Evolutionary conservation across 108 stramenopile species (phyloP).

Genomic region (Nitzschia palea): DNA sequence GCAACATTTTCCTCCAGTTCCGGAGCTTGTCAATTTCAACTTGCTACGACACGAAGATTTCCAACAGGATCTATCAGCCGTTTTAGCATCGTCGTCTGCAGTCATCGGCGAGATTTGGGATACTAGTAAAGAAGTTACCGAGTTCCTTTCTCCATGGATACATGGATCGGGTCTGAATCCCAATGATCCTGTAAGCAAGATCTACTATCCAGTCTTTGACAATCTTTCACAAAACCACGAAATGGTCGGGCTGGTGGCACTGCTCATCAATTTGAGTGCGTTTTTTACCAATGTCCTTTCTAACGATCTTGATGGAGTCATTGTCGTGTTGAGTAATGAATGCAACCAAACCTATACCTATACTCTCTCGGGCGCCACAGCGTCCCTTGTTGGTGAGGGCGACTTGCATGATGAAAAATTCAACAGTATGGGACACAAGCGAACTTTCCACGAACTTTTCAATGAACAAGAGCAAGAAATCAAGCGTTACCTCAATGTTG

Average conservation of each 20-base stretch:
- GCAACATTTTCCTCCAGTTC: constrained; percentile 10
- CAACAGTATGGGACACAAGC: background rate
- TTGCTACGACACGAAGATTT: background rate
- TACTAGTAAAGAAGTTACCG: background rate
- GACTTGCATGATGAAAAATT: constrained; percentile 9
- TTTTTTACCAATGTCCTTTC: constrained; percentile 30
- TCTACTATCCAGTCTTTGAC: constrained; percentile 13
- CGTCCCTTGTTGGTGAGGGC: background rate
- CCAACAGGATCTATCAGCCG: background rate
- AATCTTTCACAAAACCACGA: background rate
- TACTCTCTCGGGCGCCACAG: constrained; percentile 12
- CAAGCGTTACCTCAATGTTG: background rate
- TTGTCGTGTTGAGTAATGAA: constrained; percentile 1
- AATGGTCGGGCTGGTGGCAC: constrained; percentile 14
- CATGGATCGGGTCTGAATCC: background rate
- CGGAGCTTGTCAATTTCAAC: constrained; percentile 15
- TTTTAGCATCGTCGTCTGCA: background rate
- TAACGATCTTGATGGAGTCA: background rate
- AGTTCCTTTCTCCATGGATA: background rate
- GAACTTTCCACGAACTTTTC: background rate
- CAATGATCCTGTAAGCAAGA: background rate
- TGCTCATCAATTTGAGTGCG: constrained; percentile 13
- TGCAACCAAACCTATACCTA: background rate
- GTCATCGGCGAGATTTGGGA: constrained; percentile 5
- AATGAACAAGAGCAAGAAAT: background rate